Evolutionary conservation across 2,329 filamentous ascomycete genomes (phyloP), one percentile per base, ranked within the genome.

Genomic region (Plectosphaerella sp.): DNA sequence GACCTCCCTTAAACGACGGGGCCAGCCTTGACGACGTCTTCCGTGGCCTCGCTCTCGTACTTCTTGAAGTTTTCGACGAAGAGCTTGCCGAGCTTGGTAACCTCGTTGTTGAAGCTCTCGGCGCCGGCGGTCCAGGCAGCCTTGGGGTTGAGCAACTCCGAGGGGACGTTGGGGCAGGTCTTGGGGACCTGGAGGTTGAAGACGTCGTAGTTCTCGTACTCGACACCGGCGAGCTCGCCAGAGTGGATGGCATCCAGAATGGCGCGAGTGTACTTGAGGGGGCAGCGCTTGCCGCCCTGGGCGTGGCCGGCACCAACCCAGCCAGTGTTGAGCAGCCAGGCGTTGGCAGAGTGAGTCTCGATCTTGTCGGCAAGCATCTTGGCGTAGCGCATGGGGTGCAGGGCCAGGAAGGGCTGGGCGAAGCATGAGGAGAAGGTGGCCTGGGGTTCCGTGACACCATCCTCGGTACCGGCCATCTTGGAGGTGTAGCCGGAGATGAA

Each of bases 401-500:
- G 87, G 42, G 94, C 94, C 65, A 99, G 80, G 91, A 99, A 99
- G 57, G 94, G 94, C 78, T 99, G 94, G 52, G 94, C 94, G 76
- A 99, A 99, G 85, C 94, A 99, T 50, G 92, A 95, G 24, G 92
- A 97, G 86, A 99, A 99, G 66, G 94, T 99, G 22, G 94, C 94
- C 76, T 97, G 91, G 59, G 94, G 94, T 77, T 99, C 94, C 10
- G 89, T 95, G 59, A 99, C 86, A 67, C 94, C 94, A 60, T 97
- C 91, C 78, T 99, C 94, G 35, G 94, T 99, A 67, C 94, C 94
- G 59, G 94, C 94, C 94, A 99, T 99, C 87, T 99, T 99, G 69
- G 93, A 97, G 59, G 94, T 99, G 83, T 99, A 99, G 64, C 94
- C 94, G 16, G 90, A 96, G 76, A 99, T 99, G 86, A 99, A 99